Percentiles rank a stretch among this genome's conserved stretches.
phyloP scores from a whole-genome alignment of 768 basidiomycete species.

The Dentipellis fragilis region DNA sequence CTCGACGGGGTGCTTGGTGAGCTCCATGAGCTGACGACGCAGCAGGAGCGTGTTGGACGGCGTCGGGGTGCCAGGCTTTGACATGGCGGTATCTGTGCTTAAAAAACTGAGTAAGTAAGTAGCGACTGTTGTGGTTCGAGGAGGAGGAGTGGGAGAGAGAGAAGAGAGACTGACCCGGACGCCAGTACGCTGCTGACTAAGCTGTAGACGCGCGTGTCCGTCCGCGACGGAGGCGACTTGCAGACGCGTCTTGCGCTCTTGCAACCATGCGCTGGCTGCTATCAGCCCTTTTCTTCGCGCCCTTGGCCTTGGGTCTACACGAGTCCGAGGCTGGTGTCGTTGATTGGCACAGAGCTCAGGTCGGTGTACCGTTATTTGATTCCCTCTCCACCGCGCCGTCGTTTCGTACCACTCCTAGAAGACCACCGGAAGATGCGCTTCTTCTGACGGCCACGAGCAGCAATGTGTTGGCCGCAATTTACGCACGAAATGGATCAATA shows the following conservation, averaged over 20 bases:
- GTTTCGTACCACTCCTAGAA: constrained; percentile 33
- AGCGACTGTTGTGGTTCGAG: neutral
- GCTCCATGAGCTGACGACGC: constrained; percentile 70
- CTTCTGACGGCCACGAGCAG: constrained; percentile 56
- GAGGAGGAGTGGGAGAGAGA: neutral
- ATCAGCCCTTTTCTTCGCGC: constrained; percentile 5
- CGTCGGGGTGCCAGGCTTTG: constrained; percentile 13
- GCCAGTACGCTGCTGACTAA: too few species aligned
- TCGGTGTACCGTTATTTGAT: constrained; percentile 60
- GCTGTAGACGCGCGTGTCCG: too few species aligned
- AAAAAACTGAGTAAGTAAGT: neutral
- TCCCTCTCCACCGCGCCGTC: constrained; percentile 45
- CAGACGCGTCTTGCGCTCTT: too few species aligned
- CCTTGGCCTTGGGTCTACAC: constrained; percentile 40
- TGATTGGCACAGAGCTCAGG: constrained; percentile 77
- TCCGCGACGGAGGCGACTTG: too few species aligned
- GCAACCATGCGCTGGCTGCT: constrained; percentile 7
- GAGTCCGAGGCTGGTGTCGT: constrained; percentile 71
- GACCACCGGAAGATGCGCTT: constrained; percentile 29
- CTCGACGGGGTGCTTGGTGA: constrained; percentile 89
- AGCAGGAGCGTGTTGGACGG: constrained; percentile 47
- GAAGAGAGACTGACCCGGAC: too few species aligned
- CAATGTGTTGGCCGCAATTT: constrained; percentile 72
- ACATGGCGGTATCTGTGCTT: constrained; percentile 12
- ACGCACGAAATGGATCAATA: constrained; percentile 56